A percentile compares a stretch with the other conserved stretches of the same genome.
These are phyloP conservation scores for Cylindrodendrum hubeiense DNA, from an alignment of 2,329 filamentous ascomycete species.

Conservation along the genomic window DNA sequence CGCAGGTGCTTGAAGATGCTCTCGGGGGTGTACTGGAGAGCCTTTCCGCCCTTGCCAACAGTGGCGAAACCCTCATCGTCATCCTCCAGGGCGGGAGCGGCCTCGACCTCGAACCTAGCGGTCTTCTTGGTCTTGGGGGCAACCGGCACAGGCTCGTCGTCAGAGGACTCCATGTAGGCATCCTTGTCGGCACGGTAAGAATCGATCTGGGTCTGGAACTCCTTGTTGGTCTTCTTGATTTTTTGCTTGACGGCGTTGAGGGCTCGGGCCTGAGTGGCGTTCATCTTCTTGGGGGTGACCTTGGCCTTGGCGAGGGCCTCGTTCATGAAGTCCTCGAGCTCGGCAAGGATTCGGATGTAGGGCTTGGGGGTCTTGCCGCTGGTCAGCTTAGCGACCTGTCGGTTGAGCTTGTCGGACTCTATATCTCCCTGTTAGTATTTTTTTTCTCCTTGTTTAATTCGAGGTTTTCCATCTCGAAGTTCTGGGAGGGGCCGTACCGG, in stretches of 20 bases:
- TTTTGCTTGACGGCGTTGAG: conserved; percentile 98
- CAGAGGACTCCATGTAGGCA: conserved; percentile 86
- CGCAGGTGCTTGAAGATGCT: conserved; percentile 98
- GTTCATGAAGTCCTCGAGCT: conserved; percentile 94
- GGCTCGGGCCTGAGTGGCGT: conserved; percentile 91
- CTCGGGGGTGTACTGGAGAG: conserved; percentile 93
- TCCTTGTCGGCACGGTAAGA: conserved; percentile 88
- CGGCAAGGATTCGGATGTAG: conserved; percentile 93
- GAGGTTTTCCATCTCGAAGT: not conserved
- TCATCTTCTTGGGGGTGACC: conserved; percentile 98
- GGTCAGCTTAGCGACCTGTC: conserved; percentile 83
- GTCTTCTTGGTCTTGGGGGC: conserved; percentile 61
- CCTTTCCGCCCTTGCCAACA: conserved; percentile 89
- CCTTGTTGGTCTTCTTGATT: conserved; percentile 99
- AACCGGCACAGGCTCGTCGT: conserved; percentile 71
- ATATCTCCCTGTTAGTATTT: conserved; percentile 34
- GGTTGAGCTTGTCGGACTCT: conserved; percentile 97
- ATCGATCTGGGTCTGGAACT: conserved; percentile 89
- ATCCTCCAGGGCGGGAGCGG: conserved; percentile 62
- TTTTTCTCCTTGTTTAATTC: not conserved
- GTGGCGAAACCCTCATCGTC: conserved; percentile 91
- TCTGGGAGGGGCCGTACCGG: conserved; percentile 66
- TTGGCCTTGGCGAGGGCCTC: conserved; percentile 97
- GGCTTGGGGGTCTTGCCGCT: conserved; percentile 86
- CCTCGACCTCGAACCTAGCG: conserved; percentile 56